Percentiles rank a stretch among this genome's conserved stretches.
These are phyloP conservation scores for Ambrosia trifida DNA, from an alignment of 129 eudicot species.

Conservation along the genomic window DNA sequence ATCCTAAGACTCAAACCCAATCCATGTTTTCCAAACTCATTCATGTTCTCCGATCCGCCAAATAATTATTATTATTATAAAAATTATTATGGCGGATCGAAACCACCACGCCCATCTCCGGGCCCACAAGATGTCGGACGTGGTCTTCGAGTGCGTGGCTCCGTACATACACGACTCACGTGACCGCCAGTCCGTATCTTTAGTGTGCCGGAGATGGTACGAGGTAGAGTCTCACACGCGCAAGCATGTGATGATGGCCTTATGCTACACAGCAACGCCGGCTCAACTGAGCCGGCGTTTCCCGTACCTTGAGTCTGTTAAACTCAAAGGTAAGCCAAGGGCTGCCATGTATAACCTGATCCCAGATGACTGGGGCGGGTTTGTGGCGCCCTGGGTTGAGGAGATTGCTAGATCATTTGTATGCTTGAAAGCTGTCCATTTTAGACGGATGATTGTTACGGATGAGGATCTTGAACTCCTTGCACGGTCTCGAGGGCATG, in stretches of 20 bases:
- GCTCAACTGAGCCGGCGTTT: conserved; percentile 20
- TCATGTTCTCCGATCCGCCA: too few species aligned
- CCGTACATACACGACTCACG: conserved; percentile 58
- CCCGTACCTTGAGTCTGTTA: conserved; percentile 21
- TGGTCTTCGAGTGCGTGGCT: conserved; percentile 57
- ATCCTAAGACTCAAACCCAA: too few species aligned
- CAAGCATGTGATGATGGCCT: conserved; percentile 62
- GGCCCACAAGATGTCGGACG: conserved; percentile 37
- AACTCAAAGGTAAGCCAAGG: conserved; percentile 26
- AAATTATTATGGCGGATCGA: too few species aligned
- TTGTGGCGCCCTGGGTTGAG: conserved; percentile 29
- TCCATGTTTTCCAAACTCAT: too few species aligned
- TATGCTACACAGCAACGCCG: conserved; percentile 29
- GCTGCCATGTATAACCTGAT: conserved; percentile 32
- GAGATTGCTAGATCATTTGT: conserved; percentile 17
- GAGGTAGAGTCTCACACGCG: conserved; percentile 61
- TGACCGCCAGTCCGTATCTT: conserved; percentile 58
- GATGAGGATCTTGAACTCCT: conserved; percentile 25
- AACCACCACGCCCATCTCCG: too few species aligned
- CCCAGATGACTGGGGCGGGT: conserved; percentile 32
- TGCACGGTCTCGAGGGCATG: conserved; percentile 14
- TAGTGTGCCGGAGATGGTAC: conserved; percentile 65
- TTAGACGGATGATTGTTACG: conserved; percentile 24
- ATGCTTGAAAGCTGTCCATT: conserved; percentile 4
- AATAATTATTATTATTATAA: too few species aligned